phyloP scores from a whole-genome alignment of 1,284 basidiomycete species.

The Apiotrichum mycotoxinovorans region DNA sequence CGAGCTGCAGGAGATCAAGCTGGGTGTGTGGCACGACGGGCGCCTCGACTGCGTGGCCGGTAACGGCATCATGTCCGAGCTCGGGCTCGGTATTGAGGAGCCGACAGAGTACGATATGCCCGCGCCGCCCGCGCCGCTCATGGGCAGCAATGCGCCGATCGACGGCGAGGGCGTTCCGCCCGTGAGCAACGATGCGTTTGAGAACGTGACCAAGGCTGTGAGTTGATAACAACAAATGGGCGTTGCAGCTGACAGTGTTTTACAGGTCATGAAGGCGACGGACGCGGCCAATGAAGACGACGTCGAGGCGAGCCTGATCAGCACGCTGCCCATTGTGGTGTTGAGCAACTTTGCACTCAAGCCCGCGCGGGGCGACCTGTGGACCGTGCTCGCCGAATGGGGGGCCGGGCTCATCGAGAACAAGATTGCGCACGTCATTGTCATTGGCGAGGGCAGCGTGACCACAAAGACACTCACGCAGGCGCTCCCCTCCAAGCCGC shows the following conservation, averaged over 20 bases:
- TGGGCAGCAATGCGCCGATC: conserved; percentile 32
- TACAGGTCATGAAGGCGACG: background rate
- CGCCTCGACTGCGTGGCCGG: conserved; percentile 74
- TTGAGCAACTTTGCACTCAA: conserved; percentile 71
- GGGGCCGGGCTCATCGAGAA: conserved; percentile 74
- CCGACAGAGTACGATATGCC: conserved; percentile 51
- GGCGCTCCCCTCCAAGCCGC: conserved; percentile 83
- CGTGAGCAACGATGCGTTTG: background rate
- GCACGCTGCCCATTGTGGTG: conserved; percentile 75
- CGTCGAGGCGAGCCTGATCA: conserved; percentile 54
- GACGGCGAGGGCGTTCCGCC: conserved; percentile 34
- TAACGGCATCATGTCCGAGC: conserved; percentile 75
- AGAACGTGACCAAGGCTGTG: background rate
- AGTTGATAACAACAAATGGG: background rate
- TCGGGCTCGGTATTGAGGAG: conserved; percentile 70
- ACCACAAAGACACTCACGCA: conserved; percentile 78
- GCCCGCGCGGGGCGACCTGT: conserved; percentile 64
- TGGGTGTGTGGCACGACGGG: conserved; percentile 73
- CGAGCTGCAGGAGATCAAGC: conserved; percentile 49
- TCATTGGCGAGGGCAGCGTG: conserved; percentile 85
- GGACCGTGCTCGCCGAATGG: conserved; percentile 79
- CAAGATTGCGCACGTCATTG: conserved; percentile 85
- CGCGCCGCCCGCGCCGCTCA: conserved; percentile 32
- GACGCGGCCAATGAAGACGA: background rate
- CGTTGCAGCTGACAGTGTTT: background rate